Conservation (phyloP, 2,329 filamentous ascomycete genomes). For the Biscogniauxia marginata region DNA sequence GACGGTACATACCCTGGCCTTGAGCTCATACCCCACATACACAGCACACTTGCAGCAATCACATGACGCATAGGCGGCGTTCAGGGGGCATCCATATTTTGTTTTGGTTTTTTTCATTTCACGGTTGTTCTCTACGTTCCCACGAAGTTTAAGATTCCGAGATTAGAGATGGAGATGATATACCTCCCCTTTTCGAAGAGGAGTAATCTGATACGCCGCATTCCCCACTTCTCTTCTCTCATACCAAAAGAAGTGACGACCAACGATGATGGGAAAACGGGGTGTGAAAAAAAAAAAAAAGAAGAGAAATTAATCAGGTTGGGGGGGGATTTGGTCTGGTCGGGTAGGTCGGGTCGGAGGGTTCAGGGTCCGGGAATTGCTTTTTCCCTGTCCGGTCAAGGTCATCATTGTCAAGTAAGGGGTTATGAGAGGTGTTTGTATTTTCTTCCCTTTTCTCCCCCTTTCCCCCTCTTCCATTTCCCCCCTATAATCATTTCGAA, state of each 20-base stretch:
- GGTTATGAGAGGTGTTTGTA: neutral
- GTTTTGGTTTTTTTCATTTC: neutral
- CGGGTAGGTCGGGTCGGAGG: neutral
- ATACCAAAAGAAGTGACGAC: neutral
- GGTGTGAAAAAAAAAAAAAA: neutral
- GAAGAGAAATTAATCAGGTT: neutral
- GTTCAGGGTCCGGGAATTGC: neutral
- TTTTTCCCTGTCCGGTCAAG: neutral
- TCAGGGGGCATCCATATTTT: conserved; percentile 2
- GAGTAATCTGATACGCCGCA: neutral
- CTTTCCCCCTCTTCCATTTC: neutral
- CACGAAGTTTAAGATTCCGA: neutral
- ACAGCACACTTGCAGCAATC: conserved; percentile 1
- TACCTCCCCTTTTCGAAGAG: neutral
- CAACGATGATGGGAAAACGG: neutral
- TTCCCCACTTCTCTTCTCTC: neutral
- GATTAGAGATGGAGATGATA: neutral
- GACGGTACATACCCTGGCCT: neutral
- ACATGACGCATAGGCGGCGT: conserved; percentile 17
- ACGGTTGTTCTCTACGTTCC: neutral
- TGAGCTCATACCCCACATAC: conserved; percentile 4
- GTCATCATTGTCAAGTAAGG: too few species aligned
- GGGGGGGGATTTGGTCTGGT: neutral
- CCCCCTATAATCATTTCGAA: neutral
- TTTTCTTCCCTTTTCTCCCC: neutral